Evolutionary conservation across 371 early-diverging fungal genomes (phyloP), one percentile per base, ranked within the genome.

Genomic region (Blakeslea trispora): DNA sequence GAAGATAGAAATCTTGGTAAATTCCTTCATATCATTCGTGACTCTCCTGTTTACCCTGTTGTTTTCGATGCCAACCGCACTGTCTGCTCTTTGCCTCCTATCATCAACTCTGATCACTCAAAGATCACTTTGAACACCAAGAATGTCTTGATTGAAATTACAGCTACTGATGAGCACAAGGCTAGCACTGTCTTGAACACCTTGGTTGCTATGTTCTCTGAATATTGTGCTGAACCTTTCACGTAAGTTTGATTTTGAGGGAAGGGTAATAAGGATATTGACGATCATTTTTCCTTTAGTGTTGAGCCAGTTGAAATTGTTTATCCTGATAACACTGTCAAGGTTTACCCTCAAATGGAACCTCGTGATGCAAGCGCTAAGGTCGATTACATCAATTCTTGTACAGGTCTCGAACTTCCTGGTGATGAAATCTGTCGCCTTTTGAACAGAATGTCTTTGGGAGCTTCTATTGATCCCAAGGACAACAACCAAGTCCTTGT

Each of bases 91-190:
- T 81, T 99, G 53, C 99, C 99, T n/a, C 99, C 99, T 31, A 92
- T 99, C 70, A 99, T 99, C 82, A 99, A 99, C 89, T 88, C 94
- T 58, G 91, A 99, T 52, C 92, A 92, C 71, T 94, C 97, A 58
- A 99, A 99, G 83, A 99, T 99, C 72, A 89, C 89, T 23, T 73
- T 92, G 55, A 78, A 91, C 24, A 99, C 99, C 42, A 96, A 91
- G 81, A 98, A 99, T 68, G 91, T 99, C 44, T 92, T 99, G 61
- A 94, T 99, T 66, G 99, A 99, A 77, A 90, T 94, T 69, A 99
- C 99, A 13, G 99, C 97, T 14, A 98, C 96, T 21, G 99, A 99
- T 74, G 66, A 92, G 59, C 95, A 95, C 65, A 98, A 97, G 84
- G 97, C 91, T 57, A 90, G 91, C 61, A 87, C 91, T 57, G 97